Evolutionary conservation across 2,329 filamentous ascomycete genomes (phyloP).

Genomic region (Diplodia corticola): DNA sequence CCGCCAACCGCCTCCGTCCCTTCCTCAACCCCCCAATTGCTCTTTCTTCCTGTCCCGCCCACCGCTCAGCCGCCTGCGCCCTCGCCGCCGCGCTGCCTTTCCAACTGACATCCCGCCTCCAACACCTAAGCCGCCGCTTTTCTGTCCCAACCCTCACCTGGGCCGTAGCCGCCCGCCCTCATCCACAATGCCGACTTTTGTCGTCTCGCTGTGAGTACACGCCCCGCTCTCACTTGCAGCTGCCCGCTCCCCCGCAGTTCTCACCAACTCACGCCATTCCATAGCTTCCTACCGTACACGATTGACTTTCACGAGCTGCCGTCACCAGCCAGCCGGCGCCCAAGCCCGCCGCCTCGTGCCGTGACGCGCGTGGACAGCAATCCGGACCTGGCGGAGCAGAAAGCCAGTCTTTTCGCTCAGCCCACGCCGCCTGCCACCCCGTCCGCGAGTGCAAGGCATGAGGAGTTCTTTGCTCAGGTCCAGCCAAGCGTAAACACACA

Average conservation of each 20-base stretch:
- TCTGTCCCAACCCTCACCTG: neutral
- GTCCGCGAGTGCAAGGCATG: conserved; percentile 36
- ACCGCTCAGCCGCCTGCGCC: neutral
- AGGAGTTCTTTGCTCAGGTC: conserved; percentile 49
- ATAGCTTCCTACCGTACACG: conserved; percentile 90
- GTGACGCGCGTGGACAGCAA: conserved; percentile 51
- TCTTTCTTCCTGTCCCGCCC: neutral
- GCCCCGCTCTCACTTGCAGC: conserved; percentile 22
- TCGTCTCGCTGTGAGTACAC: conserved; percentile 60
- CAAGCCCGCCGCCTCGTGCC: conserved; percentile 29
- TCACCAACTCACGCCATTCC: conserved; percentile 7
- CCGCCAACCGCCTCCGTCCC: conserved; percentile 11
- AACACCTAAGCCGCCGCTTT: neutral
- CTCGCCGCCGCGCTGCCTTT: neutral
- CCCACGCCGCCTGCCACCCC: conserved; percentile 47
- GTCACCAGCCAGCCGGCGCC: conserved; percentile 34
- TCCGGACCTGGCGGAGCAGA: conserved; percentile 33
- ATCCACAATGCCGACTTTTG: conserved; percentile 59
- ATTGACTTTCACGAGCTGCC: conserved; percentile 76
- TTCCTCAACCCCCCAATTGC: neutral
- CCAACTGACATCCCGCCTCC: neutral
- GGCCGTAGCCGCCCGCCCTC: neutral
- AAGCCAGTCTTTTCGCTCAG: conserved; percentile 43
- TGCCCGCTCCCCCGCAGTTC: neutral
- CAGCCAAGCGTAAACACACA: conserved; percentile 52